These are phyloP conservation scores for Aspergillus cavernicola DNA, from an alignment of 495 filamentous ascomycete species.

Conservation along the genomic window DNA sequence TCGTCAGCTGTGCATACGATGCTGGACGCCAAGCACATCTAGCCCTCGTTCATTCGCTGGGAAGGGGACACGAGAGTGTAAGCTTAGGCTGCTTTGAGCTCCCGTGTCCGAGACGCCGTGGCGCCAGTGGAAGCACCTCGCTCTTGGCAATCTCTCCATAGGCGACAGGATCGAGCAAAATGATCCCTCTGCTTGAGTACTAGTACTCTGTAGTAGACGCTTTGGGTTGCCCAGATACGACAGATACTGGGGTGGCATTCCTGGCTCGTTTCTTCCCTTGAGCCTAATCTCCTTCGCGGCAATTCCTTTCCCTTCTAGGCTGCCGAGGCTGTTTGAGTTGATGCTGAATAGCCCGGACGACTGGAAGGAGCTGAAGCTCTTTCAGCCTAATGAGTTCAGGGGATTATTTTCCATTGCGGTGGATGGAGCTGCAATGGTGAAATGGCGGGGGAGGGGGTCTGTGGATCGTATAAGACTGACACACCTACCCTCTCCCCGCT, in stretches of 20 bases:
- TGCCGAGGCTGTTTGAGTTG: no score
- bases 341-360: no score
- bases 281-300: slow-evolving; percentile 8
- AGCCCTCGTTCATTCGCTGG: not conserved
- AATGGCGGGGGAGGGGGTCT: not conserved
- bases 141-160: not conserved
- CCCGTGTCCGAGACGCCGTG: not conserved
- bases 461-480: slow-evolving; percentile 7
- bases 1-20: not conserved
- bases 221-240: not conserved
- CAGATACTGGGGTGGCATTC: not conserved
- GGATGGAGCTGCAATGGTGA: no score
- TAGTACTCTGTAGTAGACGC: not conserved
- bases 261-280: slow-evolving; percentile 15
- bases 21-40: not conserved
- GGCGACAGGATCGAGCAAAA: not conserved
- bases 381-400: no score
- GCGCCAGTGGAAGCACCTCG: no score
- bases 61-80: not conserved
- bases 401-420: no score
- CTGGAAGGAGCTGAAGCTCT: not conserved
- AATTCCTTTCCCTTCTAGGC: not conserved
- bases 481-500: not conserved
- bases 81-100: not conserved
- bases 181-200: not conserved